These are phyloP conservation scores for Pseudognaphalium luteoalbum DNA, from an alignment of 129 eudicot genomes.

Conservation along the genomic window DNA sequence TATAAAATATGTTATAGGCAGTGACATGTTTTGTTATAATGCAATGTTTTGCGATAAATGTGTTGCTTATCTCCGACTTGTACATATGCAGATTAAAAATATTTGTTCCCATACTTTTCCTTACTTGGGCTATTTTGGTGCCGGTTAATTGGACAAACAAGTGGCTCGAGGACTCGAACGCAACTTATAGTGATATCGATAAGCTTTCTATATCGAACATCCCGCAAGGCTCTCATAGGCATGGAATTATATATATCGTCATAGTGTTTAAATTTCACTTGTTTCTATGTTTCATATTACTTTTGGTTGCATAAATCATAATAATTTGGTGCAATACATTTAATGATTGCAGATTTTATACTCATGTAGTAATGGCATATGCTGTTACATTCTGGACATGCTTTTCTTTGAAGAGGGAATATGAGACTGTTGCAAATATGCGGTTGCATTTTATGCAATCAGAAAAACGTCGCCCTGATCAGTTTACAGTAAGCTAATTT, in stretches of 20 bases:
- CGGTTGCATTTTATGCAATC: constrained; percentile 89
- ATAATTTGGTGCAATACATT: constrained; percentile 5
- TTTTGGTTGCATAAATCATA: not conserved
- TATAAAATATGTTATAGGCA: no score
- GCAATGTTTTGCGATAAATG: not conserved
- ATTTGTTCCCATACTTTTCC: constrained; percentile 76
- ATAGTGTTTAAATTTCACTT: not conserved
- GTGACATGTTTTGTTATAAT: not conserved
- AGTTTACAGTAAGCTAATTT: constrained; percentile 69
- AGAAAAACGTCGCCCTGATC: constrained; percentile 95
- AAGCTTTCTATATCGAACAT: constrained; percentile 89
- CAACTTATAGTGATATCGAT: constrained; percentile 66
- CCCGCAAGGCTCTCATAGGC: constrained; percentile 81
- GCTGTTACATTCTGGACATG: constrained; percentile 93
- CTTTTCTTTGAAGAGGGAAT: constrained; percentile 63
- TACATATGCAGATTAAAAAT: constrained; percentile 71
- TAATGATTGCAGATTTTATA: constrained; percentile 62
- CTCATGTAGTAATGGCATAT: constrained; percentile 85
- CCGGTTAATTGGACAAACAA: constrained; percentile 88
- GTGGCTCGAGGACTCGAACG: constrained; percentile 42
- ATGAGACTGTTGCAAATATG: constrained; percentile 66
- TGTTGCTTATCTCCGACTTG: not conserved
- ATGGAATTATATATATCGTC: constrained; percentile 14
- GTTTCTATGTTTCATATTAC: not conserved
- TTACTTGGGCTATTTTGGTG: constrained; percentile 73